These are phyloP conservation scores for Dothideomycetidae sp. DNA, from an alignment of 2,329 filamentous ascomycete species.

Conservation along the genomic window DNA sequence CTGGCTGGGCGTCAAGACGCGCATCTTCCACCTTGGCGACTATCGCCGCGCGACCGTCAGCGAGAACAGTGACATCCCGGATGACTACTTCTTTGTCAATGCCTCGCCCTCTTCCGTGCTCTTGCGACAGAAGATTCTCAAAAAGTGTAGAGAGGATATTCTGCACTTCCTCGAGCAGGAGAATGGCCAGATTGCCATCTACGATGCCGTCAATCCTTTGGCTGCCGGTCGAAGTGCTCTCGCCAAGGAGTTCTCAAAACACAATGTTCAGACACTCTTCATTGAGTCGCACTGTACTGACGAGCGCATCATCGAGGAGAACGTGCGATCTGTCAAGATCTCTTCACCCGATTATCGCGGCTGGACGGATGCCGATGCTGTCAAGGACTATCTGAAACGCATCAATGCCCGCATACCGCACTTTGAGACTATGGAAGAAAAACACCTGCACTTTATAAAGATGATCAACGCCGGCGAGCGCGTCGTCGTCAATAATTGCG, in stretches of 20 bases:
- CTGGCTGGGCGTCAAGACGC: slow-evolving; percentile 96
- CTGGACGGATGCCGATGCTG: slow-evolving; percentile 85
- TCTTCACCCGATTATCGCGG: slow-evolving; percentile 91
- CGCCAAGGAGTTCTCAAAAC: slow-evolving; percentile 94
- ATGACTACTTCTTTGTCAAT: slow-evolving; percentile 96
- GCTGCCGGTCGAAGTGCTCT: slow-evolving; percentile 67
- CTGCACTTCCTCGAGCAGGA: slow-evolving; percentile 93
- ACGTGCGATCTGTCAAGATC: slow-evolving; percentile 94
- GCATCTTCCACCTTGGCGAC: slow-evolving; percentile 93
- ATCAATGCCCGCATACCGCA: slow-evolving; percentile 88
- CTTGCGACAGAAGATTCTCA: slow-evolving; percentile 88
- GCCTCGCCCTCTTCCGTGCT: slow-evolving; percentile 87
- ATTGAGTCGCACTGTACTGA: slow-evolving; percentile 94
- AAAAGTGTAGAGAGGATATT: slow-evolving; percentile 94
- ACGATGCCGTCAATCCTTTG: slow-evolving; percentile 92
- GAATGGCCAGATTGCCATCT: slow-evolving; percentile 95
- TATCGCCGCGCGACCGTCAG: slow-evolving; percentile 87
- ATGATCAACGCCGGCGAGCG: slow-evolving; percentile 96
- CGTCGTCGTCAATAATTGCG: slow-evolving; percentile 92
- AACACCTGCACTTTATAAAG: slow-evolving; percentile 92
- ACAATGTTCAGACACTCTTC: slow-evolving; percentile 89
- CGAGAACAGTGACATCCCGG: slow-evolving; percentile 68
- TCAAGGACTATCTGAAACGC: slow-evolving; percentile 75
- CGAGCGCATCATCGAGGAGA: slow-evolving; percentile 85
- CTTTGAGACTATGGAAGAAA: slow-evolving; percentile 93